phyloP scores from a whole-genome alignment of 1,139 yeast species.

The Hanseniaspora sp. region DNA sequence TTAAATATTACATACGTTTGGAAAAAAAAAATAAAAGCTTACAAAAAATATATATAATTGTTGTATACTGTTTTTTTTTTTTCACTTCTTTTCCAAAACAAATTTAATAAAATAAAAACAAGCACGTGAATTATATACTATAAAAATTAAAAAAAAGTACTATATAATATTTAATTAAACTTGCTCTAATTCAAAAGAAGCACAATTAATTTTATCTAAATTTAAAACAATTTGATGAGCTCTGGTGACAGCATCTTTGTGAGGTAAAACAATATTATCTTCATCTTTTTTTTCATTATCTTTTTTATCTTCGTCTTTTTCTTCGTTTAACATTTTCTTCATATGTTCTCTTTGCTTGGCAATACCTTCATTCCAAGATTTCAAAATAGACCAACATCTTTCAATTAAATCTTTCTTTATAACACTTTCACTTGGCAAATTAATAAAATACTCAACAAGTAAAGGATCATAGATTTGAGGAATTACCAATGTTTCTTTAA shows the following conservation, averaged over 20 bases:
- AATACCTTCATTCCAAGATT: slow-evolving; percentile 27
- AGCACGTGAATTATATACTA: not conserved
- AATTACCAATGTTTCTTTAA: slow-evolving; percentile 26
- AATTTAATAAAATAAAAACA: no score
- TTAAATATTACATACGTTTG: no score
- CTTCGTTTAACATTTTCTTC: slow-evolving; percentile 22
- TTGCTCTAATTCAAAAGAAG: slow-evolving; percentile 4
- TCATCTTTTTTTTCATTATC: slow-evolving; percentile 17
- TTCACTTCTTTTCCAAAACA: no score
- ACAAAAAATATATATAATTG: no score
- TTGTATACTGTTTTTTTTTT: no score
- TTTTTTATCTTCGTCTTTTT: slow-evolving; percentile 19
- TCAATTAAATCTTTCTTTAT: slow-evolving; percentile 46
- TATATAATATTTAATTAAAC: not conserved
- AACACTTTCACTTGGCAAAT: slow-evolving; percentile 56
- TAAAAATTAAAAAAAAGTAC: not conserved
- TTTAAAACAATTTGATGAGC: slow-evolving; percentile 5
- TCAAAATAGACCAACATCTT: slow-evolving; percentile 31
- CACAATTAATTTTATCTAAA: slow-evolving; percentile 4
- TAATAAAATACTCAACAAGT: slow-evolving; percentile 48
- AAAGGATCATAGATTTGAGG: slow-evolving; percentile 40
- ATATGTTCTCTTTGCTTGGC: slow-evolving; percentile 26
- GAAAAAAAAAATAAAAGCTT: no score
- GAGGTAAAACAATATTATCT: slow-evolving; percentile 12
- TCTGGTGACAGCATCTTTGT: slow-evolving; percentile 13